Evolutionary conservation across 2,329 filamentous ascomycete species (phyloP).

Genomic region (Scleromitrula shiraiana): DNA sequence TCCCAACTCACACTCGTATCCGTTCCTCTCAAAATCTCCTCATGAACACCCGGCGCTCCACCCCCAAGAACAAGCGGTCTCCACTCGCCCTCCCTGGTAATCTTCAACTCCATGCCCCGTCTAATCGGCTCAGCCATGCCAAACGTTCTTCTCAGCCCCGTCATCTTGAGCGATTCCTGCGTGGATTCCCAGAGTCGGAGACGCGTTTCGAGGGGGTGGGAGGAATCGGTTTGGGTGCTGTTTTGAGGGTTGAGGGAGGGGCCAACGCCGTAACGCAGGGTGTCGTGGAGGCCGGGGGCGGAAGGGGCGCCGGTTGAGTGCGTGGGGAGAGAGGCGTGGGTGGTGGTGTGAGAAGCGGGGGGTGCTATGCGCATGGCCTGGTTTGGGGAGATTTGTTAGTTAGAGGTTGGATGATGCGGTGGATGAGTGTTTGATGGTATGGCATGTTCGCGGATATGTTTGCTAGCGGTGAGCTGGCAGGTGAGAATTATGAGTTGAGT

Average conservation of each 20-base stretch:
- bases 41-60: slow-evolving; percentile 54
- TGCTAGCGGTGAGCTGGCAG: too few species aligned
- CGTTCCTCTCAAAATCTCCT: slow-evolving; percentile 76
- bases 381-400: too few species aligned
- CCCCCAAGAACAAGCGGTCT: slow-evolving; percentile 61
- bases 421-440: too few species aligned
- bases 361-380: slow-evolving; percentile 90
- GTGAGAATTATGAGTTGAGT: too few species aligned
- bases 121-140: slow-evolving; percentile 89
- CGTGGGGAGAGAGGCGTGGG: slow-evolving; percentile 52
- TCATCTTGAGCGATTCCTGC: slow-evolving; percentile 82
- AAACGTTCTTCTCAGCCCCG: slow-evolving; percentile 76
- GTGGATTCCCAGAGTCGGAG: slow-evolving; percentile 85
- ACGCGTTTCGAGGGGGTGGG: slow-evolving; percentile 87
- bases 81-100: slow-evolving; percentile 73
- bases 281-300: slow-evolving; percentile 88
- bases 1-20: slow-evolving; percentile 83
- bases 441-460: too few species aligned
- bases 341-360: slow-evolving; percentile 53
- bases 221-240: slow-evolving; percentile 39
- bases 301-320: slow-evolving; percentile 70
- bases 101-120: slow-evolving; percentile 91
- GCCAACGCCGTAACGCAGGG: slow-evolving; percentile 75
- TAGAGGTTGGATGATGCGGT: too few species aligned
- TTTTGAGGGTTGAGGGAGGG: slow-evolving; percentile 46